Percentiles rank a stretch among this genome's conserved stretches.
Conservation (phyloP, 768 basidiomycete genomes). For the Podaxis mareebaensis region DNA sequence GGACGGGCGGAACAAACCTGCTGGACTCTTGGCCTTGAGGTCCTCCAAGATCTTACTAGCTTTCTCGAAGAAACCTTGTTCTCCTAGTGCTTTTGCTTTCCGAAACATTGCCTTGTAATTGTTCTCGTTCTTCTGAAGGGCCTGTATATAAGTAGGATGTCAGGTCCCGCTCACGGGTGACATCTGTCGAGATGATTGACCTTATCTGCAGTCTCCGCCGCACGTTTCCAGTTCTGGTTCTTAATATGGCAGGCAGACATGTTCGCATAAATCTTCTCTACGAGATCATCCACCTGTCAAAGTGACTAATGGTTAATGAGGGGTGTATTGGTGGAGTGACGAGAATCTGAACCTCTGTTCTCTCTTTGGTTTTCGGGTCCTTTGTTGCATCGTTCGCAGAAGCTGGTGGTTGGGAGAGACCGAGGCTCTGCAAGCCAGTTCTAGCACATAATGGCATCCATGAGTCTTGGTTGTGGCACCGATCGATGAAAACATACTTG, state of each 20-base stretch:
- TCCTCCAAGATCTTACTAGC: slow-evolving; percentile 67
- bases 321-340: neutral
- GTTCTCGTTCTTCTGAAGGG: slow-evolving; percentile 68
- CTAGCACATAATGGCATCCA: slow-evolving; percentile 28
- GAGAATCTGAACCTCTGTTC: slow-evolving; percentile 56
- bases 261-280: slow-evolving; percentile 84
- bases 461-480: neutral
- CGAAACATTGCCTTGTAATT: slow-evolving; percentile 82
- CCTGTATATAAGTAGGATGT: slow-evolving; percentile 39
- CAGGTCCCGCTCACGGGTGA: neutral
- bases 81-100: slow-evolving; percentile 78
- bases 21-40: slow-evolving; percentile 60
- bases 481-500: slow-evolving; percentile 50
- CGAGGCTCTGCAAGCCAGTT: slow-evolving; percentile 56
- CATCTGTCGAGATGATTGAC: slow-evolving; percentile 25
- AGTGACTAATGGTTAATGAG: slow-evolving; percentile 7
- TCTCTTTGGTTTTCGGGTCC: slow-evolving; percentile 48
- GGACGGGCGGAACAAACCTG: slow-evolving; percentile 40
- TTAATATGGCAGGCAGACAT: slow-evolving; percentile 86
- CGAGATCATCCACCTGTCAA: slow-evolving; percentile 64
- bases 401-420: slow-evolving; percentile 34
- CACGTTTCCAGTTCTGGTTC: slow-evolving; percentile 77
- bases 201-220: slow-evolving; percentile 80
- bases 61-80: slow-evolving; percentile 75
- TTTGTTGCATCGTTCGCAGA: slow-evolving; percentile 29